A percentile compares a stretch with the other conserved stretches of the same genome.
These are phyloP conservation scores for Abelmoschus esculentus DNA, from an alignment of 345 rosid genomes.

Conservation along the genomic window DNA sequence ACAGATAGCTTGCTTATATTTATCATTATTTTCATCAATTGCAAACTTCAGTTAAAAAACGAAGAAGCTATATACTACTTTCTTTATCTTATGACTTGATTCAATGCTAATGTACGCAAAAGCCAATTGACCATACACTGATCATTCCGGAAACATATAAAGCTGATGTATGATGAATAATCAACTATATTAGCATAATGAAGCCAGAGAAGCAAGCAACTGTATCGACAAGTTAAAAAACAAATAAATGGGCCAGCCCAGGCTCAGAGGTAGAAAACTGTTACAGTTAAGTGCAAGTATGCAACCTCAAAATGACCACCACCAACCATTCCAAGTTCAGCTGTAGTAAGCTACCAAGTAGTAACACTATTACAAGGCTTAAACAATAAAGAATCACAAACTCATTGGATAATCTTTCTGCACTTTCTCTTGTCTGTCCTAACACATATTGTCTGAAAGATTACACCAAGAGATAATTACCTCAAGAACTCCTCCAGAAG, in stretches of 20 bases:
- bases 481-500: conserved; percentile 96
- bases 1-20: background rate
- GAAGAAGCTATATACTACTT: no score
- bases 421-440: background rate
- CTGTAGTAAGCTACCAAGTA: background rate
- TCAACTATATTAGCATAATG: background rate
- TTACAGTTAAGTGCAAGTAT: background rate
- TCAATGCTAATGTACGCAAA: background rate
- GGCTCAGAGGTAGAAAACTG: background rate
- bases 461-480: conserved; percentile 29
- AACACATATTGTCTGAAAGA: background rate
- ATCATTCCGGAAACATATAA: background rate
- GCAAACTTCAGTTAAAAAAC: background rate
- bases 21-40: background rate
- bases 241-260: background rate
- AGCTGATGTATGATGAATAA: background rate
- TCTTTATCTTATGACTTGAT: background rate
- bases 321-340: background rate
- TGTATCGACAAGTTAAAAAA: background rate
- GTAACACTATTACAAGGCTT: background rate
- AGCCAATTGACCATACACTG: background rate
- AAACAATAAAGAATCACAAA: background rate
- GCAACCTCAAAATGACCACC: background rate
- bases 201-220: background rate
- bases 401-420: background rate